Evolutionary conservation across 345 rosid genomes (phyloP), one percentile per base, ranked within the genome.

Genomic region (Alliaria petiolata): DNA sequence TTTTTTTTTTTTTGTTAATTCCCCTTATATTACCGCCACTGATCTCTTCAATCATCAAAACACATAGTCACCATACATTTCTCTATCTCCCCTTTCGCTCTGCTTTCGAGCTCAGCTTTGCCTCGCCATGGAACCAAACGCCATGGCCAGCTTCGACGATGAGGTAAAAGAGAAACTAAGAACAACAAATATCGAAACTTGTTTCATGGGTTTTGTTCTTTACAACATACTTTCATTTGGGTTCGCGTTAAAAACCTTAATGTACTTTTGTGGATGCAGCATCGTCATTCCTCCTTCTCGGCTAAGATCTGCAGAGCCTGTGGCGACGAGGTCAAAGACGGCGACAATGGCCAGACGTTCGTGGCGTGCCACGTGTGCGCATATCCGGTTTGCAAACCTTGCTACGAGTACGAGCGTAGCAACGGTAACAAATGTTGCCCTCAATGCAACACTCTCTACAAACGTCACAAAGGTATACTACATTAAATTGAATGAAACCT

Each of bases 361-460:
- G 88, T 83, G 6, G 99, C 97, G 8, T 95, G 99, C 34, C 80
- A 82, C 17, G 90, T 84, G 28, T 91, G 97, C 31, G 83, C 85
- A 2, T 95, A 85, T 79, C 96, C 99, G 0, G 90, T 95, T 64
- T 95, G 99, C 62, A 81, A 70, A 70, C 93, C 97, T 62, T 95
- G 99, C 69, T 95, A 89, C 49, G 96, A 85, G 65, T 95, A 91
- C 9, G 99, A 95, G 69, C 82, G 95, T 76, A 89, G 93, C 49
- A 95, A 88, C 61, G 99, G 97, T 15, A 88, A 78, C 77, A 93
- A 86, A 78, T 83, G 86, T 36, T 91, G 99, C 70, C 97, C 97
- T 72, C 93, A 90, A 65, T 95, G 99, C 80, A 89, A 84, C 83
- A 76, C 93, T 81, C 95, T 88, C 71, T 95, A 91, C 58, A 91